Conservation (phyloP, 2,329 filamentous ascomycete genomes). For the Sphaerulina vaccinii region DNA sequence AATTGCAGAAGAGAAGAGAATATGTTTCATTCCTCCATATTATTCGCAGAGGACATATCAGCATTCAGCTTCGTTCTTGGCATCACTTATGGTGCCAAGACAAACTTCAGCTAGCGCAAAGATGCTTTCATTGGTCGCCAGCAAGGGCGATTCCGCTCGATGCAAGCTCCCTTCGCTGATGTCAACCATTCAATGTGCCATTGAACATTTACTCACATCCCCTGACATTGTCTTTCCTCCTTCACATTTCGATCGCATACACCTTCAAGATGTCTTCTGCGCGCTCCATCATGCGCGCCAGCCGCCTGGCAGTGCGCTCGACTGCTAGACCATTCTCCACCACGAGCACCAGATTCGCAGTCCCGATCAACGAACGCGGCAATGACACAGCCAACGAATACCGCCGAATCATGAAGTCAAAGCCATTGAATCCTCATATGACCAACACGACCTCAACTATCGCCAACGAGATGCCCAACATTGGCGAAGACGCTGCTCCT, state of each 20-base stretch:
- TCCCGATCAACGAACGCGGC: constrained; percentile 48
- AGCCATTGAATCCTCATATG: constrained; percentile 60
- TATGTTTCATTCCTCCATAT: too few species aligned
- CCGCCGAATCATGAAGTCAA: constrained; percentile 57
- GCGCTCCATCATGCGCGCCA: constrained; percentile 46
- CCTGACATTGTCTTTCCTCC: not conserved
- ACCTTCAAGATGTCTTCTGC: constrained; percentile 46
- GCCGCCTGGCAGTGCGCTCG: constrained; percentile 41
- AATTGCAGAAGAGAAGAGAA: too few species aligned
- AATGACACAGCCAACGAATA: constrained; percentile 56
- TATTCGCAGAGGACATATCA: too few species aligned
- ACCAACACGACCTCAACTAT: constrained; percentile 65
- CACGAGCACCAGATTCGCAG: constrained; percentile 38
- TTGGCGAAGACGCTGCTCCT: constrained; percentile 57
- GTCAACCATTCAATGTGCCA: constrained; percentile 10
- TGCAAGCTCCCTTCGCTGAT: constrained; percentile 7
- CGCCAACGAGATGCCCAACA: constrained; percentile 60
- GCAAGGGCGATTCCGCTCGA: not conserved
- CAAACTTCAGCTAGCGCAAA: too few species aligned
- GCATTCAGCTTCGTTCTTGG: too few species aligned
- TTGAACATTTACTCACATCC: constrained; percentile 1
- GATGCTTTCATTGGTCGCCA: not conserved
- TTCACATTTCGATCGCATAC: not conserved
- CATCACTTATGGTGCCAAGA: too few species aligned
- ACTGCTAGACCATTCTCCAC: constrained; percentile 42